A percentile compares a stretch with the other conserved stretches of the same genome.
Conservation (phyloP, 2,329 filamentous ascomycete genomes). For the Fusarium sp. region DNA sequence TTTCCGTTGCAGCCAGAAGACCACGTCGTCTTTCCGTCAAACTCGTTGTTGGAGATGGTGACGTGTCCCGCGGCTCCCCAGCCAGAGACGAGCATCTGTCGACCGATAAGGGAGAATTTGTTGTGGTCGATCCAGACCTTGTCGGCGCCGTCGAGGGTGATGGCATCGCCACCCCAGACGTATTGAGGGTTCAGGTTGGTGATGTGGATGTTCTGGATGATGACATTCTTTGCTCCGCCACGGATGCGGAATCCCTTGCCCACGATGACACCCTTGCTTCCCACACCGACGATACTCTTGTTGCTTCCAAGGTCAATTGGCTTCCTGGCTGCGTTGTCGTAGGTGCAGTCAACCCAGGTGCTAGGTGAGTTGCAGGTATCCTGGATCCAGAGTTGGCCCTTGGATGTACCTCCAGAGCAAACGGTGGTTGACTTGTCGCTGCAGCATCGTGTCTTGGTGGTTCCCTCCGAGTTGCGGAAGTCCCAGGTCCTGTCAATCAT, state of each 20-base stretch:
- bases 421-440: conserved; percentile 57
- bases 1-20: conserved; percentile 68
- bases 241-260: conserved; percentile 66
- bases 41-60: conserved; percentile 68
- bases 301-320: conserved; percentile 65
- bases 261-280: conserved; percentile 64
- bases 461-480: conserved; percentile 66
- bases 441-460: conserved; percentile 64
- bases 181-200: conserved; percentile 66
- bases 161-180: conserved; percentile 69
- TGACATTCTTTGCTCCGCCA: conserved; percentile 62
- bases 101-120: conserved; percentile 66
- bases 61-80: conserved; percentile 63
- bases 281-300: conserved; percentile 68
- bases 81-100: conserved; percentile 69
- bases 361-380: conserved; percentile 66
- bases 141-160: conserved; percentile 60
- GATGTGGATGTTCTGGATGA: conserved; percentile 68
- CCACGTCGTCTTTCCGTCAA: conserved; percentile 64
- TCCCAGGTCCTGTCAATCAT: conserved; percentile 67
- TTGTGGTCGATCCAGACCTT: conserved; percentile 63
- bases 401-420: conserved; percentile 20
- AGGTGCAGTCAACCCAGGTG: conserved; percentile 58
- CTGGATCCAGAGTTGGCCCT: conserved; percentile 29
- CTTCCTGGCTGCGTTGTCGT: conserved; percentile 62